Conservation (phyloP, 2,329 filamentous ascomycete species). For the Calonectria ilicicola region DNA sequence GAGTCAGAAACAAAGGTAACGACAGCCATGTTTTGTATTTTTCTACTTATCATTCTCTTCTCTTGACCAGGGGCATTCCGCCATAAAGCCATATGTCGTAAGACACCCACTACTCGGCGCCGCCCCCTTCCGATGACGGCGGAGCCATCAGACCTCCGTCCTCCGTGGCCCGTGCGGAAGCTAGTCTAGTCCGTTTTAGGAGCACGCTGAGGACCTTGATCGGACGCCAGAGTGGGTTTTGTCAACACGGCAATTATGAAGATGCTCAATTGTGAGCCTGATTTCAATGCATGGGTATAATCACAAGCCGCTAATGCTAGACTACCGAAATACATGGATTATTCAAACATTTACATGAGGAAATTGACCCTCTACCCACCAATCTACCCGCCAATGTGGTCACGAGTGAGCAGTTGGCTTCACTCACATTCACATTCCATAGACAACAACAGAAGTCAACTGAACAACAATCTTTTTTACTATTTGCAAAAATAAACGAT, state of each 20-base stretch:
- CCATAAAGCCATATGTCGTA: not conserved
- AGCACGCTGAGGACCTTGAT: not conserved
- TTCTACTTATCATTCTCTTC: not conserved
- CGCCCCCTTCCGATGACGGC: not conserved
- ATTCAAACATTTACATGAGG: not conserved
- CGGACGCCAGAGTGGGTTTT: not conserved
- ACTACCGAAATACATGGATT: not conserved
- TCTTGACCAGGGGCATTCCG: not conserved
- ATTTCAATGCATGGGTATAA: not conserved
- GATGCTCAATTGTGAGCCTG: not conserved
- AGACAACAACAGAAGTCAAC: too few species aligned
- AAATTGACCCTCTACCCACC: not conserved
- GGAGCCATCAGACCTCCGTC: not conserved
- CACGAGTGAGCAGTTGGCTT: too few species aligned
- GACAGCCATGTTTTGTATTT: not conserved
- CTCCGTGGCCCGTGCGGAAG: slow-evolving; percentile 10
- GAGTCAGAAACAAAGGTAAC: too few species aligned
- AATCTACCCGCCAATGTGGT: not conserved
- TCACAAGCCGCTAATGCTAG: too few species aligned
- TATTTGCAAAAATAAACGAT: not conserved
- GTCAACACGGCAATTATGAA: not conserved
- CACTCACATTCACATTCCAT: not conserved
- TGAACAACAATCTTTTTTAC: too few species aligned
- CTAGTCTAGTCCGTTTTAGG: not conserved
- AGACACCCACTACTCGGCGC: not conserved